Base-by-base conservation (phyloP, 1,139 yeast species). In the Yamadazyma sp. region DNA sequence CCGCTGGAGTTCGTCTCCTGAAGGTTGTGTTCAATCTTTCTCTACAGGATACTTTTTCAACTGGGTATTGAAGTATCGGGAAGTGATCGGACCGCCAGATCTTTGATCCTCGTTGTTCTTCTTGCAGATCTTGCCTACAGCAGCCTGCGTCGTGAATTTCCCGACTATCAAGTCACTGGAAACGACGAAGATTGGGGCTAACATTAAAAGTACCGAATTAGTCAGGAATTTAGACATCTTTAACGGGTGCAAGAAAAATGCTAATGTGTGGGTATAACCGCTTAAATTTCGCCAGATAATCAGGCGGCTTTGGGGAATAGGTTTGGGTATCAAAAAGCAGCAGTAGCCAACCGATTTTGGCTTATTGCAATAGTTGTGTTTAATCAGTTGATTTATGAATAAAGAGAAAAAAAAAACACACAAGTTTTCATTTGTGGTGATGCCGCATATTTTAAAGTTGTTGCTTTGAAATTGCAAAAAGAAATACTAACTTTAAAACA, bases 131-230 rank as follows among this genome's bases (percentile, higher is more conserved):
- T 45, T 44, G 9, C 48, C 45, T 12, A 49, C 47, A 8, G 54
- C 53, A 12, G 53, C 51, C 28, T 50, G 49, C 5, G 62, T 50
- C 25, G 54, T 50, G 37, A 50, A 56, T 30, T 50, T 50, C 11
- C 56, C 45, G 2, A 55, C 60, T 6, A 60, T 44, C 11, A 55
- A 50, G 31, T 60, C 65, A 23, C 61, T 51, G 2, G 61, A 51
- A 3, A 60, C 41, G 20, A 60, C 46, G 37, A 60, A 58, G 5
- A 56, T 45, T 11, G 65, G 65, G 2, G 61, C 61, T 28, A 60
- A 46, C 37, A 56, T 46, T 36, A 58, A 50, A 16, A 59, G 45
- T 3, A 50, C 46, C n/a, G 59, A 50, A 37, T 57, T 55, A 10
- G 52, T 44, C 29, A 44, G 46, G 29, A 49, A 50, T 33, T 46